Conservation (phyloP, 768 basidiomycete genomes). For the Lentinula lateritia region DNA sequence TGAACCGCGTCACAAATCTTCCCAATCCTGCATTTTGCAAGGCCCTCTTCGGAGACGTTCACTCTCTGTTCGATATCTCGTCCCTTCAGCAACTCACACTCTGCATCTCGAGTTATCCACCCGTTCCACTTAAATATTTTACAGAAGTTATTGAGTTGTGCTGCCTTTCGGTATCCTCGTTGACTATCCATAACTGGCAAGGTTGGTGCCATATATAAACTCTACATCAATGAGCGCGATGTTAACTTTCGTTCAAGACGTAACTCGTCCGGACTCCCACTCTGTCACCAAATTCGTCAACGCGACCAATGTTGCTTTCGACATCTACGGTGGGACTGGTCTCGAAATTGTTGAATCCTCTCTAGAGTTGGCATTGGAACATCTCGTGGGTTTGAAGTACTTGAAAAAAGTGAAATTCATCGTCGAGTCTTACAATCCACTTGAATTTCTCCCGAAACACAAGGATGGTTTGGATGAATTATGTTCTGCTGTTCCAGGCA, state of each 20-base stretch:
- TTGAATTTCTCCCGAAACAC: neutral
- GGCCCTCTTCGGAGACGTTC: neutral
- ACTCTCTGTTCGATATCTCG: neutral
- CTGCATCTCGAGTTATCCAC: neutral
- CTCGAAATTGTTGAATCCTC: neutral
- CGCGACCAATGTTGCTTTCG: neutral
- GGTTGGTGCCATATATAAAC: neutral
- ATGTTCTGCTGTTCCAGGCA: neutral
- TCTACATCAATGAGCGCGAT: neutral
- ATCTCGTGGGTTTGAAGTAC: neutral
- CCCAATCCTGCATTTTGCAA: neutral
- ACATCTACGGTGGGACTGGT: neutral
- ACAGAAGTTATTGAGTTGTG: neutral
- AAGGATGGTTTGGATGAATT: neutral
- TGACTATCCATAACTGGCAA: neutral
- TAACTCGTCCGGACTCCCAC: neutral
- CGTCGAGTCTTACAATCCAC: neutral
- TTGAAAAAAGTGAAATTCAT: neutral
- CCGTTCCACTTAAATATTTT: neutral
- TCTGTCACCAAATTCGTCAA: neutral
- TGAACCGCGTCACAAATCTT: neutral
- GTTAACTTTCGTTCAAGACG: neutral
- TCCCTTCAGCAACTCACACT: neutral
- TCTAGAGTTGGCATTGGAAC: neutral
- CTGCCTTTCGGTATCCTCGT: neutral